A percentile compares a stretch with the other conserved stretches of the same genome.
Conservation (phyloP, 2,329 filamentous ascomycete species). For the Didymella keratinophila region DNA sequence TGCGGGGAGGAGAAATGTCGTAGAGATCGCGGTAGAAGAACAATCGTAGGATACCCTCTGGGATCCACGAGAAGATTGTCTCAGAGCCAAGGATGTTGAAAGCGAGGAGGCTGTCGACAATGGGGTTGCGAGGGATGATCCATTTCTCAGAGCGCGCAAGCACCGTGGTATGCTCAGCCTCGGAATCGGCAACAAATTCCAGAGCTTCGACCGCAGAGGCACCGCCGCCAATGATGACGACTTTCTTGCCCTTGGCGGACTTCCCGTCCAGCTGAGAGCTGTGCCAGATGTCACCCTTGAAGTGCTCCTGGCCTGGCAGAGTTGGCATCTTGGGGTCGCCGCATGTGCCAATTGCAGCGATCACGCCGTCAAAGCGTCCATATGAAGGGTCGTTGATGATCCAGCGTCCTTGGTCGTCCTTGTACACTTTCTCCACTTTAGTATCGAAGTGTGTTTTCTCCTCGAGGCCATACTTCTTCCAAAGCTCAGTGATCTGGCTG, state of each 20-base stretch:
- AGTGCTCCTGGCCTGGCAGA: slow-evolving; percentile 74
- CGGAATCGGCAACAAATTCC: slow-evolving; percentile 75
- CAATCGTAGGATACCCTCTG: slow-evolving; percentile 75
- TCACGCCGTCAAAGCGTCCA: slow-evolving; percentile 79
- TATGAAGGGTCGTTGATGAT: slow-evolving; percentile 76
- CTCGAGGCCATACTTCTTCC: slow-evolving; percentile 77
- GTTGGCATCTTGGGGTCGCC: slow-evolving; percentile 78
- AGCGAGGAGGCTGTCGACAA: slow-evolving; percentile 76
- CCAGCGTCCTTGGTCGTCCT: slow-evolving; percentile 74
- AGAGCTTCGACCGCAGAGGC: slow-evolving; percentile 84
- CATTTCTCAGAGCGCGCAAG: slow-evolving; percentile 83
- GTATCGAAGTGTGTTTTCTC: slow-evolving; percentile 75
- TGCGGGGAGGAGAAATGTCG: slow-evolving; percentile 70
- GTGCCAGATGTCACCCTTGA: slow-evolving; percentile 76
- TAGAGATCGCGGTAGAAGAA: slow-evolving; percentile 85
- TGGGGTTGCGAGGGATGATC: slow-evolving; percentile 82
- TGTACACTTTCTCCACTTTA: slow-evolving; percentile 72
- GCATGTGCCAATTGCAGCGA: slow-evolving; percentile 81
- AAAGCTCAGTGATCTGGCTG: slow-evolving; percentile 73
- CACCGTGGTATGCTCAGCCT: slow-evolving; percentile 73
- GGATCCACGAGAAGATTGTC: slow-evolving; percentile 77
- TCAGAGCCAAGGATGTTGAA: slow-evolving; percentile 83
- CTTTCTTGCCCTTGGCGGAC: slow-evolving; percentile 74
- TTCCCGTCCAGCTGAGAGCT: slow-evolving; percentile 78
- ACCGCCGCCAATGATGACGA: slow-evolving; percentile 79